Evolutionary conservation across 2,329 filamentous ascomycete genomes (phyloP).

Genomic region (Dryadomyces sulphureus): DNA sequence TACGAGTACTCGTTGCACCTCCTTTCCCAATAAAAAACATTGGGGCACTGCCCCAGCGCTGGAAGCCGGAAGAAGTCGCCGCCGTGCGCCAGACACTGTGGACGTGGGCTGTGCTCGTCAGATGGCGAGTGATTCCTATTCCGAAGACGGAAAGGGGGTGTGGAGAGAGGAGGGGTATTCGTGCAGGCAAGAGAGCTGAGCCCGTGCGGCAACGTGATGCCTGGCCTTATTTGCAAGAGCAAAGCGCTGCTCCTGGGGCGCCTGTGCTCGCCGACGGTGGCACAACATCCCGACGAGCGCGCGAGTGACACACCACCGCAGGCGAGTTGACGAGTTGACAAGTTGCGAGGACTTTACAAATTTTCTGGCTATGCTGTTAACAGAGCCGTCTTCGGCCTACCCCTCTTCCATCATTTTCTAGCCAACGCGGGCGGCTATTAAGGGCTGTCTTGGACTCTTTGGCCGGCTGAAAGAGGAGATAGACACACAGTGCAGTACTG

Average conservation of each 20-base stretch:
- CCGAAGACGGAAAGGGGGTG: conserved; percentile 2
- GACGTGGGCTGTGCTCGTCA: background rate
- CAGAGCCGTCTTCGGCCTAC: background rate
- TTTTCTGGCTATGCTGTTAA: background rate
- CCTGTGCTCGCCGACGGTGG: background rate
- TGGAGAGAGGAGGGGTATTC: background rate
- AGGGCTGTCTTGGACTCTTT: background rate
- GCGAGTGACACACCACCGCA: background rate
- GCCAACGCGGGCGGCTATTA: background rate
- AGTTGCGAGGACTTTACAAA: background rate
- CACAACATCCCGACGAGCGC: too few species aligned
- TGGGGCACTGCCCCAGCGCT: background rate
- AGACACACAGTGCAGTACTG: too few species aligned
- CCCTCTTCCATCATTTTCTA: background rate
- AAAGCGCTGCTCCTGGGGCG: too few species aligned
- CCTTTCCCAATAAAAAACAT: background rate
- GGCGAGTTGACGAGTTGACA: background rate
- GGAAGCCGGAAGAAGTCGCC: background rate
- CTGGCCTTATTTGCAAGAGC: too few species aligned
- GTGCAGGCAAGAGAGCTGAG: background rate
- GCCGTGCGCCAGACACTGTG: background rate
- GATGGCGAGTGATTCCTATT: background rate
- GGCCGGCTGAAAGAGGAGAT: background rate
- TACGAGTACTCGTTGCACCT: background rate
- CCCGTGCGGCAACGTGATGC: background rate